phyloP scores from a whole-genome alignment of 257 asterid species.

The Solanum medicagineum region DNA sequence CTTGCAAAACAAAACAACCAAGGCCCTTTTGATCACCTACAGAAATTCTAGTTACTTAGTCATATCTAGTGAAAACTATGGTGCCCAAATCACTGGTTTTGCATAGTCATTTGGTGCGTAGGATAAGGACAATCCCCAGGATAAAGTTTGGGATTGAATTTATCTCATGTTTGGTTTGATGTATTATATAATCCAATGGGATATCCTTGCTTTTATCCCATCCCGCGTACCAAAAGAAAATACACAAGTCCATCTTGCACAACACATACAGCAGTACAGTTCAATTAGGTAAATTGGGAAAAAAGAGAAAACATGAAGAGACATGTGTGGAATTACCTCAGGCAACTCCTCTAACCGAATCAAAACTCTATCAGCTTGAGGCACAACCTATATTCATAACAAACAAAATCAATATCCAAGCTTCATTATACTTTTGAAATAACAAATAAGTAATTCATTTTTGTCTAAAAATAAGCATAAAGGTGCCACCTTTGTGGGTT shows the following conservation, averaged over 20 bases:
- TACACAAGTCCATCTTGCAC: background rate
- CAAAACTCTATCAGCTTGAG: constrained; percentile 87
- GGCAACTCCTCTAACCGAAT: constrained; percentile 65
- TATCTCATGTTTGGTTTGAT: too few relatives aligned
- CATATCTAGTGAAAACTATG: background rate
- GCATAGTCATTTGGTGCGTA: background rate
- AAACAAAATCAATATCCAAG: background rate
- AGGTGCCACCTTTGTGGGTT: constrained; percentile 49
- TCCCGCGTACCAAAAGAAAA: too few relatives aligned
- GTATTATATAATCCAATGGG: background rate
- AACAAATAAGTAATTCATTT: background rate
- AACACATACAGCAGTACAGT: background rate
- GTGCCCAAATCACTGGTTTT: background rate
- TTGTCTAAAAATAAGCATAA: background rate
- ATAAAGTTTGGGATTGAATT: background rate
- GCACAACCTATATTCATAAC: constrained; percentile 46
- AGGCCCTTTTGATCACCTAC: background rate
- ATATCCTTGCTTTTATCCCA: background rate
- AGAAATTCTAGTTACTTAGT: background rate
- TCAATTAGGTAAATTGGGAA: background rate
- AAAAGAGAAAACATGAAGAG: background rate
- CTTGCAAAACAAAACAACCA: background rate
- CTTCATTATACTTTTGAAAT: background rate
- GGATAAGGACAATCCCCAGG: background rate
- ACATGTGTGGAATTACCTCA: constrained; percentile 28